Evolutionary conservation across 2,329 filamentous ascomycete genomes (phyloP).

Genomic region (Pseudogymnoascus sp.): DNA sequence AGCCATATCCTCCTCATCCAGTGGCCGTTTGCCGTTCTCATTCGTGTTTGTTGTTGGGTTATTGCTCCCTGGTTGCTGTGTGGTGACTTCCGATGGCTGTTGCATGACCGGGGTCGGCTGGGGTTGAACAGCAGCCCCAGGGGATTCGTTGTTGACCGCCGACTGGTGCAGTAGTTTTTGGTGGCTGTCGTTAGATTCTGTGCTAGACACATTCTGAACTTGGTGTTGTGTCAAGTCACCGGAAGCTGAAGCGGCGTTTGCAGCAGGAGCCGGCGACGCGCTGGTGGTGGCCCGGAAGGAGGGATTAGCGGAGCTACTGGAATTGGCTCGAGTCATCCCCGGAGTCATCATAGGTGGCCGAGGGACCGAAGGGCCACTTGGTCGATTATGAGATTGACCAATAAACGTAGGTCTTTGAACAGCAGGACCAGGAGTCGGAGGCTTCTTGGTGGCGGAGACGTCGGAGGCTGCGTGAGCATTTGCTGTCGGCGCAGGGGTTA

Average conservation of each 20-base stretch:
- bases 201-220: neutral
- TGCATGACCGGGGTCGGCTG: neutral
- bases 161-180: neutral
- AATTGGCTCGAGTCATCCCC: slow-evolving; percentile 19
- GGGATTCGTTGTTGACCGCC: neutral
- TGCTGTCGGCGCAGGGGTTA: neutral
- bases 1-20: slow-evolving; percentile 17
- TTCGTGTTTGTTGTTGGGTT: slow-evolving; percentile 10
- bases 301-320: slow-evolving; percentile 17
- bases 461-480: slow-evolving; percentile 13
- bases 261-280: slow-evolving; percentile 17
- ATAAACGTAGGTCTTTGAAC: slow-evolving; percentile 24
- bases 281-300: slow-evolving; percentile 9
- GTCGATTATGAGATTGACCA: slow-evolving; percentile 19
- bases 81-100: neutral
- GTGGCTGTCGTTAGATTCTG: neutral
- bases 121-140: neutral
- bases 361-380: slow-evolving; percentile 18
- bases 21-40: slow-evolving; percentile 16
- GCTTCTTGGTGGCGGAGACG: slow-evolving; percentile 6
- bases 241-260: slow-evolving; percentile 9
- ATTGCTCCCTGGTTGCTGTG: neutral
- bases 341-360: slow-evolving; percentile 25
- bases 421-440: slow-evolving; percentile 15
- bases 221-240: neutral